Base-by-base conservation (phyloP, 768 basidiomycete genomes). In the Termitomyces sp. region DNA sequence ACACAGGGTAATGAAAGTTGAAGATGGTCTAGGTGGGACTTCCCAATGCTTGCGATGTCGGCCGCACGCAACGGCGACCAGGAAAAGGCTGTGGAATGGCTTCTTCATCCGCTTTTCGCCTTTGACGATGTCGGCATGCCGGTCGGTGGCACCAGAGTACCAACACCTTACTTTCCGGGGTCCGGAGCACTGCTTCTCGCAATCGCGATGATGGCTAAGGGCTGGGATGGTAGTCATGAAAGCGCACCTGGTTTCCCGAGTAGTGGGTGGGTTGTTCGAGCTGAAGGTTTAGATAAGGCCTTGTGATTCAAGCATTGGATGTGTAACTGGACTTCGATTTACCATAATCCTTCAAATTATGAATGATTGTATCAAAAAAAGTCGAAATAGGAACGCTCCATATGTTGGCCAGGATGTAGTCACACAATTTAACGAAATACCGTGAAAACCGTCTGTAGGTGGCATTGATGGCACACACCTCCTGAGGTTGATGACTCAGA, bases 61-160 rank as follows among this genome's bases (percentile, higher is more conserved):
- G 83, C 84, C 12, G 83, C 83, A 20, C 74, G 83, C 2, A 79
- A 79, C 48, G 79, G 80, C 5, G 71, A 83, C 33, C 66, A 73
- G 5, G 76, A 77, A 41, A 70, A 79, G 62, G 84, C 83, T 0
- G 63, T 86, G 5, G 79, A 82, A 30, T 85, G 80, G 80, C 70
- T 84, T 20, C 71, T 86, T 7, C 71, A 83, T 62, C 80, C 82
- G 1, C 66, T 81, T 30, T 85, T 83, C 67, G 68, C 74, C 52
- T 85, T 86, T 61, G 84, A 85, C 66, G 83, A 85, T 55, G 77
- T 79, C 14, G 84, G 83, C 5, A 84, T 84, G 82, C 84, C 84
- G 1, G 69, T 80, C 18, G 82, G 84, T 7, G 82, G 82, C 4
- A 75, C 78, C 33, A 75, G 74, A 49, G 81, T 83, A 5, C 80